phyloP scores from a whole-genome alignment of 2,329 filamentous ascomycete species.

The Cercospora janseana region DNA sequence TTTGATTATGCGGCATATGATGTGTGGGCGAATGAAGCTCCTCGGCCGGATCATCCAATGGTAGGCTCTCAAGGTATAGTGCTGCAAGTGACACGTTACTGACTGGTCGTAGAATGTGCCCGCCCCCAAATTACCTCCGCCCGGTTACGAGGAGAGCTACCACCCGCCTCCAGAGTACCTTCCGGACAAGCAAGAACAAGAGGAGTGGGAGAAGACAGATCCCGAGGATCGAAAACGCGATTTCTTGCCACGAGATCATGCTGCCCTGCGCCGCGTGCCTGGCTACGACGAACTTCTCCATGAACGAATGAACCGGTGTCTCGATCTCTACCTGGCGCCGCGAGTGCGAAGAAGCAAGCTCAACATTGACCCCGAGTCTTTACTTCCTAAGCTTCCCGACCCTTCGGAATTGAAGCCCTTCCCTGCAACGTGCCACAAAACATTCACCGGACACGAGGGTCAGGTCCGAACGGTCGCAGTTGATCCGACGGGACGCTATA shows the following conservation, averaged over 20 bases:
- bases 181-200: conserved; percentile 78
- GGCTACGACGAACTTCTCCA: conserved; percentile 89
- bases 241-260: conserved; percentile 78
- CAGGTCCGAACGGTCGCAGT: conserved; percentile 81
- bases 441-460: conserved; percentile 85
- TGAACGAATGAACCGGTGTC: conserved; percentile 90
- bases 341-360: conserved; percentile 88
- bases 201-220: conserved; percentile 80
- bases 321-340: conserved; percentile 93
- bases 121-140: conserved; percentile 87
- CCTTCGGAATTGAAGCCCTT: conserved; percentile 94
- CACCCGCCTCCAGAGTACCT: conserved; percentile 94
- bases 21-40: conserved; percentile 90
- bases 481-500: conserved; percentile 78
- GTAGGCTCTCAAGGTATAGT: not conserved
- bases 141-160: conserved; percentile 93
- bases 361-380: conserved; percentile 91
- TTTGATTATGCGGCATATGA: conserved; percentile 75
- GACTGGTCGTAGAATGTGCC: conserved; percentile 63
- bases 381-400: conserved; percentile 88
- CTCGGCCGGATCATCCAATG: conserved; percentile 82
- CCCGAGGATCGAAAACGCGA: conserved; percentile 89
- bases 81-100: not conserved
- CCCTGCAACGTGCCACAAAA: conserved; percentile 81
- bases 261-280: conserved; percentile 84